These are phyloP conservation scores for Schizophyllum commune DNA, from an alignment of 1,284 basidiomycete species.

Conservation along the genomic window DNA sequence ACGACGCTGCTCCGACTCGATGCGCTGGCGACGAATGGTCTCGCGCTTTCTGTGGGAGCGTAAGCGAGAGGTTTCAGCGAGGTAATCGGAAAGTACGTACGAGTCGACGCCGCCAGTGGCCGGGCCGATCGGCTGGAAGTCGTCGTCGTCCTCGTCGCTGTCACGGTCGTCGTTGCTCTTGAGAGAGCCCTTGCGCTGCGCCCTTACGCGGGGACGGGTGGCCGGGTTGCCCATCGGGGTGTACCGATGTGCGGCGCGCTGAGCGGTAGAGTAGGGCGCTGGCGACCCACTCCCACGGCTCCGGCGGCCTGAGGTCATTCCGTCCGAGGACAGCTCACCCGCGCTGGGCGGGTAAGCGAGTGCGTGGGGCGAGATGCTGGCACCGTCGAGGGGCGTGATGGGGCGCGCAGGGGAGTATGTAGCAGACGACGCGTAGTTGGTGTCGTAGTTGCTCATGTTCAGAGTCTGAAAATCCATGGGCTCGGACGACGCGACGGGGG, in stretches of 20 bases:
- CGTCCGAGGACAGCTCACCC: slow-evolving; percentile 64
- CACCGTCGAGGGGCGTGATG: slow-evolving; percentile 57
- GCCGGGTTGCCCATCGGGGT: slow-evolving; percentile 59
- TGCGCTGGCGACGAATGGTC: slow-evolving; percentile 79
- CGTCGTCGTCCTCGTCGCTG: slow-evolving; percentile 47
- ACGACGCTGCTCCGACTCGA: slow-evolving; percentile 80
- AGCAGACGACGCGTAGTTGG: slow-evolving; percentile 38
- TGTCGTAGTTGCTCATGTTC: slow-evolving; percentile 60
- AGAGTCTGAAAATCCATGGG: slow-evolving; percentile 39
- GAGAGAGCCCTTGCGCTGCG: slow-evolving; percentile 6
- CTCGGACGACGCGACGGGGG: slow-evolving; percentile 19
- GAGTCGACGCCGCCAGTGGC: not conserved
- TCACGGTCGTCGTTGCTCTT: slow-evolving; percentile 51
- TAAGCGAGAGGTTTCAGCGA: slow-evolving; percentile 40
- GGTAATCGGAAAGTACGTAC: slow-evolving; percentile 20
- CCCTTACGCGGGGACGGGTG: slow-evolving; percentile 35
- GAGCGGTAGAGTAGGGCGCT: slow-evolving; percentile 50
- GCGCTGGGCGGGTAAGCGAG: slow-evolving; percentile 57
- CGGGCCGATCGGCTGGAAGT: slow-evolving; percentile 43
- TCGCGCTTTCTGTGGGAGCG: slow-evolving; percentile 47
- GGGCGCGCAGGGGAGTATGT: slow-evolving; percentile 47
- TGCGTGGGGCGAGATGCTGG: slow-evolving; percentile 59
- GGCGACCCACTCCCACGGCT: slow-evolving; percentile 60
- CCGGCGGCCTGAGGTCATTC: slow-evolving; percentile 51
- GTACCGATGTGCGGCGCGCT: slow-evolving; percentile 60